Base-by-base conservation (phyloP, 306 rosid species). In the Canavalia gladiata region DNA sequence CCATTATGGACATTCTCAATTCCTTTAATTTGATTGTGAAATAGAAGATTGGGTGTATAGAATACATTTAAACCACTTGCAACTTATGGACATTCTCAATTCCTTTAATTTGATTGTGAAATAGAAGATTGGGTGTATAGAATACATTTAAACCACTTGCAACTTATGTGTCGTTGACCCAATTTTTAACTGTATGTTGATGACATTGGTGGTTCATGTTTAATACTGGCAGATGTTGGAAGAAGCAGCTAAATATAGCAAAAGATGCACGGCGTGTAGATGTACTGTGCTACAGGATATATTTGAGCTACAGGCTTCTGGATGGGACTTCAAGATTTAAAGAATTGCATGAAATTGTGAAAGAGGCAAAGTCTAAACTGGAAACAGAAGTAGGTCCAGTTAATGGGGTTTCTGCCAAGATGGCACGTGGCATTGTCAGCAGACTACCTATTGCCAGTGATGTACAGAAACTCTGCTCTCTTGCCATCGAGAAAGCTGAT, bases 261-360 rank as follows among this genome's bases (percentile, higher is more conserved):
- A 93, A 88, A 89, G 99, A 96, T 84, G 99, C 99, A 18, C 96
- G 99, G 18, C 98, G 99, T 64, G 91, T 96, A 18, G 99, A 96
- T 78, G 83, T 89, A 47, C 90, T 96, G 10, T 96, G 99, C 82
- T 90, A 90, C 79, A 88, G 99, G 87, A 92, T 93, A 90, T 93
- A 90, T 84, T 86, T 96, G 94, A 93, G 98, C 85, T 94, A 79
- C 88, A 92, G 93, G 89, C 98, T 96, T 76, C 79, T 96, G 74
- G 87, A 90, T 34, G 97, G 97, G 57, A 91, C 98, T 75, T 88
- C 87, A 1, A 93, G 89, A 85, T 96, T 93, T 79, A 91, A 90
- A 74, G 98, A 96, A 86, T 78, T 96, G 77, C 97, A 96, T 76
- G 97, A 89, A 37, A 85, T 87, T 66, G 88, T 96, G 25, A 89